Conservation (phyloP, 371 early-diverging fungal genomes). For the Syncephalastrum racemosum region DNA sequence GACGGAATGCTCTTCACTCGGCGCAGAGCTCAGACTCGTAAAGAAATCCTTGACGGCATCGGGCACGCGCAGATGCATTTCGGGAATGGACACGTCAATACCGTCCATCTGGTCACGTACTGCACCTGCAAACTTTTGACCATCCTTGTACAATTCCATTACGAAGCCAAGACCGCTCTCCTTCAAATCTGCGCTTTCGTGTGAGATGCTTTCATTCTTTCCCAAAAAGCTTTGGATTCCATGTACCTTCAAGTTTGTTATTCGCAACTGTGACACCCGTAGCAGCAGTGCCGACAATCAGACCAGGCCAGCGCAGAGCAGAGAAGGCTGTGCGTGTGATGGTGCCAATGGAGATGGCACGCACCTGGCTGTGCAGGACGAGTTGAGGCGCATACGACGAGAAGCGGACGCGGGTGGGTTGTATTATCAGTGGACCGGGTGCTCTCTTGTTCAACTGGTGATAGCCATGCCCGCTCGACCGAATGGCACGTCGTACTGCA, state of each 20-base stretch:
- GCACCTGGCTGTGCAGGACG: constrained; percentile 27
- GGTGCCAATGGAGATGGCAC: constrained; percentile 29
- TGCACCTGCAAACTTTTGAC: constrained; percentile 21
- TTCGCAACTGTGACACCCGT: constrained; percentile 43
- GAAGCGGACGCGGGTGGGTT: constrained; percentile 25
- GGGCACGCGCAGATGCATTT: constrained; percentile 37
- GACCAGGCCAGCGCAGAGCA: constrained; percentile 31
- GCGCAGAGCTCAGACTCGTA: constrained; percentile 14
- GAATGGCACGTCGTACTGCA: too few relatives aligned
- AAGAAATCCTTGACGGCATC: constrained; percentile 33
- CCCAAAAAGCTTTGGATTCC: not conserved
- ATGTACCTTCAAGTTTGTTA: constrained; percentile 43
- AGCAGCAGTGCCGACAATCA: constrained; percentile 42
- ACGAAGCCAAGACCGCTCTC: constrained; percentile 28
- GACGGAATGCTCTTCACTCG: constrained; percentile 14
- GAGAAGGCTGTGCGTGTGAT: constrained; percentile 32
- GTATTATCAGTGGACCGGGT: constrained; percentile 24
- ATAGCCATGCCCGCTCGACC: too few relatives aligned
- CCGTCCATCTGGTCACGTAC: constrained; percentile 28
- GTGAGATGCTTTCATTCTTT: not conserved
- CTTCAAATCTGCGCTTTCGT: constrained; percentile 31
- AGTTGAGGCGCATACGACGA: constrained; percentile 27
- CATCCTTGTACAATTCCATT: constrained; percentile 22
- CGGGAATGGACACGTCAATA: constrained; percentile 40
- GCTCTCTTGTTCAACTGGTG: not conserved